Evolutionary conservation across 2,329 filamentous ascomycete genomes (phyloP).

Genomic region (Sarocladium kiliense): DNA sequence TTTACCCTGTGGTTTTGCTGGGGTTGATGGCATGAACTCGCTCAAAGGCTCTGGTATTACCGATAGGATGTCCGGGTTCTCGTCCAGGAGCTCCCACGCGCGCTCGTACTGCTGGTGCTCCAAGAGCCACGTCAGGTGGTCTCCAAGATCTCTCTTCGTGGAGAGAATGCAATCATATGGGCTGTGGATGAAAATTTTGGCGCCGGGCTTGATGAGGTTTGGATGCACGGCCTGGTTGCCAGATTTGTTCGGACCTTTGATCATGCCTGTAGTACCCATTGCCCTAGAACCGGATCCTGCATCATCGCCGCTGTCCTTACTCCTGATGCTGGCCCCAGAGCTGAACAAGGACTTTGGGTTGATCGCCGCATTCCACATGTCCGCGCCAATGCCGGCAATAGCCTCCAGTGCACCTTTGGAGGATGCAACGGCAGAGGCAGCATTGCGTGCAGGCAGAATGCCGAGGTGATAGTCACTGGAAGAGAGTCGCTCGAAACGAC

Average conservation of each 20-base stretch:
- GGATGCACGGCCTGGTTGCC: slow-evolving; percentile 40
- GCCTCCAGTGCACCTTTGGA: slow-evolving; percentile 73
- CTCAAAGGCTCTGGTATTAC: slow-evolving; percentile 32
- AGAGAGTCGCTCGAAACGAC: slow-evolving; percentile 78
- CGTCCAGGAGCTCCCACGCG: slow-evolving; percentile 84
- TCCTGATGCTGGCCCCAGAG: slow-evolving; percentile 73
- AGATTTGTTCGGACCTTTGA: slow-evolving; percentile 19
- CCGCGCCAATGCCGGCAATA: slow-evolving; percentile 64
- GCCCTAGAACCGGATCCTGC: slow-evolving; percentile 40
- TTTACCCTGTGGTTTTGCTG: slow-evolving; percentile 34
- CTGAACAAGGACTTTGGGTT: slow-evolving; percentile 84
- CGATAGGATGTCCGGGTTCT: slow-evolving; percentile 71
- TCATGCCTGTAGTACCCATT: slow-evolving; percentile 27
- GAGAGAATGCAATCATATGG: slow-evolving; percentile 95
- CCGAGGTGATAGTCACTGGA: slow-evolving; percentile 90
- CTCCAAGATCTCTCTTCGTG: slow-evolving; percentile 77
- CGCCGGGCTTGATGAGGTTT: slow-evolving; percentile 48
- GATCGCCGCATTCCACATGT: slow-evolving; percentile 87
- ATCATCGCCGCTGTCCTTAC: slow-evolving; percentile 56
- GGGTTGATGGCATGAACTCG: slow-evolving; percentile 35
- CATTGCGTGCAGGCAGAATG: slow-evolving; percentile 68
- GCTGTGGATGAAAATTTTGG: slow-evolving; percentile 88
- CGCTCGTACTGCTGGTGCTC: slow-evolving; percentile 76
- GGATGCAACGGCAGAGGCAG: slow-evolving; percentile 57
- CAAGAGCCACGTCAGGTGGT: slow-evolving; percentile 82